phyloP scores from a whole-genome alignment of 1,284 basidiomycete species.

The Rhodotorula sp. region DNA sequence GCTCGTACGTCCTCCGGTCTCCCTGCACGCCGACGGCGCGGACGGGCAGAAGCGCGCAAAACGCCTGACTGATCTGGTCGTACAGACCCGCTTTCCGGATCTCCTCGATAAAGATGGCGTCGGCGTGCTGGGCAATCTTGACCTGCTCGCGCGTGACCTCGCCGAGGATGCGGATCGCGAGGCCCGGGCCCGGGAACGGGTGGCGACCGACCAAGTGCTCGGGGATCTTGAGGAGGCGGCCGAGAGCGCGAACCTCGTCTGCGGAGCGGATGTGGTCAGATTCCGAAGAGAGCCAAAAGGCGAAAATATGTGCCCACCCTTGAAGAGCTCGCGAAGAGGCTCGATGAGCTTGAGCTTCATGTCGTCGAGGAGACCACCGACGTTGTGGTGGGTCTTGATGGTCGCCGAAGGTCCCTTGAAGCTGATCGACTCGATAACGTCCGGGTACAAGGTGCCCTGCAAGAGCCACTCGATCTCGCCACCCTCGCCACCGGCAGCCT shows the following conservation, averaged over 20 bases:
- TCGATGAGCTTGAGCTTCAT: constrained; percentile 99
- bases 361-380: constrained; percentile 91
- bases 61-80: constrained; percentile 93
- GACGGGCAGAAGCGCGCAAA: constrained; percentile 94
- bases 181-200: constrained; percentile 98
- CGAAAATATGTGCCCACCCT: constrained; percentile 61
- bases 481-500: constrained; percentile 59
- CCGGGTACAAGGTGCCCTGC: constrained; percentile 98
- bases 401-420: constrained; percentile 99
- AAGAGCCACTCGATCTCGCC: constrained; percentile 90
- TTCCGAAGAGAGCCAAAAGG: neutral
- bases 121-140: constrained; percentile 88
- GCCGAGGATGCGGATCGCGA: constrained; percentile 98
- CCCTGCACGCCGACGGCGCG: constrained; percentile 98
- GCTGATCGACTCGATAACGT: constrained; percentile 98
- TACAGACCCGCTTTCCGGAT: constrained; percentile 90
- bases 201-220: constrained; percentile 91
- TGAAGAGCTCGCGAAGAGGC: constrained; percentile 95
- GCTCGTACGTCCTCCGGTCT: constrained; percentile 94
- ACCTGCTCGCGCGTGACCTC: constrained; percentile 92
- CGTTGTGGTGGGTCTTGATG: constrained; percentile 99
- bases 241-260: constrained; percentile 96
- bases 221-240: constrained; percentile 86
- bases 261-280: neutral
- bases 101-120: constrained; percentile 97